Base-by-base conservation (phyloP, 257 asterid genomes). In the Dorcoceras hygrometricum region DNA sequence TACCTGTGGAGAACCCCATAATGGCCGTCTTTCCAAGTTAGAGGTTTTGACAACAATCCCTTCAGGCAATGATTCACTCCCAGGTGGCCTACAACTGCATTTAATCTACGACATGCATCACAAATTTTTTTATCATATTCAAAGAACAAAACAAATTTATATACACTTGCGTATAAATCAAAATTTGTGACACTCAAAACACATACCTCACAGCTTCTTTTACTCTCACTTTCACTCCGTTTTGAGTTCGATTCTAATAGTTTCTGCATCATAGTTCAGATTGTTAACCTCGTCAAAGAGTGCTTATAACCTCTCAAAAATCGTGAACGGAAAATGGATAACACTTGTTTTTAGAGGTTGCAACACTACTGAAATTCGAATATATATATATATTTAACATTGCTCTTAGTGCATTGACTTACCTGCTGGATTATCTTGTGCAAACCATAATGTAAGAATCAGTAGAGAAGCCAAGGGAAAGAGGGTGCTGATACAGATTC, bases 1-100 rank as follows among this genome's bases (percentile, higher is more conserved):
- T 78, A 91, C 98, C 98, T 86, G 67, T n/a, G 94, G 91, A 28
- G 27, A 75, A 58, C 98, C 98, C 96, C 98, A 91, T 50, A 88
- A 71, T 0, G 98, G 96, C 8, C 95, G 82, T 68, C 68, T 81
- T 71, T 88, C 96, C 76, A 91, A 75, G 82, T 91, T 85, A 31
- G 98, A 79, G 29, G 88, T 85, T 71, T 67, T 71, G 12, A 84
- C 81, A 50, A 91, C 77, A 65, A 91, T 83, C 32, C 98, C 91
- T 76, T 73, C 57, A 23, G 98, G 98, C 65, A 91, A 75, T n/a
- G 79, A 23, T 81, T 83, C 87, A 34, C 87, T 88, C 75, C 96
- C 98, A 64, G 77, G 75, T 74, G 87, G 87, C 73, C 85, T 88
- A 81, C 87, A 76, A 34, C 46, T 34, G 46, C 46, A 5, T 68